These are phyloP conservation scores for Tetrahymena malaccensis DNA, from an alignment of 73 alveolate species.

Conservation along the genomic window DNA sequence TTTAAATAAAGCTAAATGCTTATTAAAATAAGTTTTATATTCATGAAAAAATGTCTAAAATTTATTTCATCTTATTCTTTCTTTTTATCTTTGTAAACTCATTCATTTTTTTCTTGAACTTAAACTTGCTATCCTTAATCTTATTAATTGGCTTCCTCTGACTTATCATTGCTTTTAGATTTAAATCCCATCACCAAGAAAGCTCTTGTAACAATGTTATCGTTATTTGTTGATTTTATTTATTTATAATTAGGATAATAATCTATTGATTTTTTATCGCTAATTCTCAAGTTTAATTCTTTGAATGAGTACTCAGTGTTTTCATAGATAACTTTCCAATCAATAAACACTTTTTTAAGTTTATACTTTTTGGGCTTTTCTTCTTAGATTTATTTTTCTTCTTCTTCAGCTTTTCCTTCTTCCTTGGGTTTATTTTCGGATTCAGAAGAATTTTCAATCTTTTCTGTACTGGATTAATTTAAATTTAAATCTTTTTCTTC, in stretches of 20 bases:
- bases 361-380: background rate
- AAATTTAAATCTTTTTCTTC: background rate
- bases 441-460: background rate
- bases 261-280: background rate
- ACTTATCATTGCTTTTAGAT: background rate
- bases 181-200: background rate
- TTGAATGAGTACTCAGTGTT: background rate
- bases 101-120: background rate
- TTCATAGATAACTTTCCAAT: background rate
- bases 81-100: background rate
- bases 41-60: background rate
- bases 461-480: background rate
- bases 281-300: background rate
- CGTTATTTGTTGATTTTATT: background rate
- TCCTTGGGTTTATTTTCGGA: background rate
- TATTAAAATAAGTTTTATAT: background rate
- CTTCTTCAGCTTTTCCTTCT: background rate
- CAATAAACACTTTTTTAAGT: background rate
- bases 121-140: background rate
- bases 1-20: background rate
- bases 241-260: background rate
- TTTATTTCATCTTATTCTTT: background rate
- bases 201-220: background rate
- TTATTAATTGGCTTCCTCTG: background rate
- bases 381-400: background rate